A percentile compares a stretch with the other conserved stretches of the same genome.
These are phyloP conservation scores for Ophiostoma tasmaniense DNA, from an alignment of 2,329 filamentous ascomycete species.

Conservation along the genomic window DNA sequence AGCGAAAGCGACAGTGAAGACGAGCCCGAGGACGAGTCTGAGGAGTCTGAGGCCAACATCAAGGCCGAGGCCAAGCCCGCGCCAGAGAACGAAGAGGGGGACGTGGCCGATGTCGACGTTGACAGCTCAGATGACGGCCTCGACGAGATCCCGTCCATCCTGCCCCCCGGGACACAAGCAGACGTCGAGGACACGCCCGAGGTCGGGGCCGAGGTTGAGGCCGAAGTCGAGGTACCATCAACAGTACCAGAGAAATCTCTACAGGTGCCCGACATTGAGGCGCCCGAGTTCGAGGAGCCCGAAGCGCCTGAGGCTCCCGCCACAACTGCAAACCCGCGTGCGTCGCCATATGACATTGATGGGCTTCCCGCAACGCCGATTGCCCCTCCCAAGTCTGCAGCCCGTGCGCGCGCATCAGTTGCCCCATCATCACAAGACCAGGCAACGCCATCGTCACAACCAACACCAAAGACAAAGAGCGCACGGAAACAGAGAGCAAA, in stretches of 20 bases:
- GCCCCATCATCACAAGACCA: background rate
- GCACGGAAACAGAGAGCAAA: background rate
- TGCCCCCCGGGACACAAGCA: background rate
- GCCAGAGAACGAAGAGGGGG: background rate
- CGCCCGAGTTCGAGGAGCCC: too few relatives aligned
- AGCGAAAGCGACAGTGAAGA: background rate
- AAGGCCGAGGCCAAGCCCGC: background rate
- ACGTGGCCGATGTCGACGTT: background rate
- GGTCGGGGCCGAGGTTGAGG: background rate
- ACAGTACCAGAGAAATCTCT: background rate
- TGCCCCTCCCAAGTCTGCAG: background rate
- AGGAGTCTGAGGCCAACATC: background rate
- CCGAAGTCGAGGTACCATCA: background rate
- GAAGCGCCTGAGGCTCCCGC: background rate
- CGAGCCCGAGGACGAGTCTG: background rate
- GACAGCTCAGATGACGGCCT: slow-evolving; percentile 16
- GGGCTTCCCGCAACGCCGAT: background rate
- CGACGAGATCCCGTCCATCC: slow-evolving; percentile 14
- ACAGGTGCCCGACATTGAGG: too few relatives aligned
- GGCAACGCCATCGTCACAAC: background rate
- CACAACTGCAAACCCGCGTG: background rate
- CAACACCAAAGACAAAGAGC: background rate
- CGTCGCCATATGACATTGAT: background rate
- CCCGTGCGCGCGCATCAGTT: background rate
- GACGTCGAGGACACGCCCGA: background rate